Evolutionary conservation across 208 protist genomes (phyloP).

Genomic region (Porcisia deanei): DNA sequence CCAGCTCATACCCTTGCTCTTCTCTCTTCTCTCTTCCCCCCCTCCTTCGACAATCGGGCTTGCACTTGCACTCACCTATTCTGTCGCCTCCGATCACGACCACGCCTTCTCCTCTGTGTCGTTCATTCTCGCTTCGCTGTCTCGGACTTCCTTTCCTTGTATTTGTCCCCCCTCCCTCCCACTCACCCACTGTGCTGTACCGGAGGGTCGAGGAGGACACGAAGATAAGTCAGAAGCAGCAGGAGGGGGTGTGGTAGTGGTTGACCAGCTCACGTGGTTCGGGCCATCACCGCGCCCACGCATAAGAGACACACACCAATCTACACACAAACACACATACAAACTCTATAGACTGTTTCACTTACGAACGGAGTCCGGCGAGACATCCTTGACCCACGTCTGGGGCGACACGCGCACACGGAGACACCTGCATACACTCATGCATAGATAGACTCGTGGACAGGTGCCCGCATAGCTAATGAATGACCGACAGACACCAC

Average conservation of each 20-base stretch:
- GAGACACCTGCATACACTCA: not conserved
- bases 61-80: no score
- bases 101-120: no score
- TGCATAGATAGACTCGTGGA: not conserved
- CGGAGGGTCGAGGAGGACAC: not conserved
- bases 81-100: no score
- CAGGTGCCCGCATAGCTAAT: not conserved
- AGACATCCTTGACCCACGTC: not conserved
- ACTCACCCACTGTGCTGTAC: no score
- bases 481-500: not conserved
- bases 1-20: not conserved
- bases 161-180: not conserved
- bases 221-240: no score
- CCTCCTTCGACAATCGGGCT: no score
- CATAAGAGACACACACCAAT: not conserved
- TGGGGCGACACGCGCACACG: not conserved
- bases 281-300: not conserved
- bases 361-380: not conserved
- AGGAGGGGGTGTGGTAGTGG: not conserved
- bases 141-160: not conserved
- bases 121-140: no score
- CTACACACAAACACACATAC: not conserved
- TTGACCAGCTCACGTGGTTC: not conserved
- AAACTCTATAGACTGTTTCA: not conserved
- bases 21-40: not conserved